Percentiles rank a stretch among this genome's conserved stretches.
These are phyloP conservation scores for Begonia peltatifolia DNA, from an alignment of 306 rosid species.

Conservation along the genomic window DNA sequence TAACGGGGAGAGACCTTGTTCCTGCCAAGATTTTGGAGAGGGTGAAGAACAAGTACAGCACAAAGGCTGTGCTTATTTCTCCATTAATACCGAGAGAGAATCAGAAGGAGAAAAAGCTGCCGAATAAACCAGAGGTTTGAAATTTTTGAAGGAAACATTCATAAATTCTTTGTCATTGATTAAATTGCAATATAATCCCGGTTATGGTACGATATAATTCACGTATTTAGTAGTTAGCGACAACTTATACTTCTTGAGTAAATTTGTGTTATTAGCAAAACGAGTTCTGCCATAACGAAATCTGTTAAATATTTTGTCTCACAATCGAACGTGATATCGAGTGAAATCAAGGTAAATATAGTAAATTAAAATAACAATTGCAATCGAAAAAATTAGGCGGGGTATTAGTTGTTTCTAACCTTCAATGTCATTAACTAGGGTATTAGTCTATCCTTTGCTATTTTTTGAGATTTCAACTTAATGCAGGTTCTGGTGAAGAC, in stretches of 20 bases:
- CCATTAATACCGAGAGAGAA: slow-evolving; percentile 26
- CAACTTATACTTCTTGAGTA: too few species aligned
- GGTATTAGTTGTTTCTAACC: too few species aligned
- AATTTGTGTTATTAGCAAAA: too few species aligned
- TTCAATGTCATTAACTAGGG: too few species aligned
- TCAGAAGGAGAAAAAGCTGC: slow-evolving; percentile 8
- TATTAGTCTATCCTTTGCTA: neutral
- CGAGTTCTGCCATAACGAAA: too few species aligned
- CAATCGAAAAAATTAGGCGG: too few species aligned
- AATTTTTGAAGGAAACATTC: neutral
- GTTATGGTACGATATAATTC: too few species aligned
- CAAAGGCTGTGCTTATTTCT: slow-evolving; percentile 44
- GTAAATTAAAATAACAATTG: too few species aligned
- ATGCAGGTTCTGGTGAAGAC: slow-evolving; percentile 22
- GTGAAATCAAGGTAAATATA: too few species aligned
- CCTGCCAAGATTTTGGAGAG: slow-evolving; percentile 41
- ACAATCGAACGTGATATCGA: too few species aligned
- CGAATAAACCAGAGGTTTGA: slow-evolving; percentile 23
- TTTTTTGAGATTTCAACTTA: neutral
- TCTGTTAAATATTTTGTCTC: too few species aligned
- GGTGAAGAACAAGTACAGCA: slow-evolving; percentile 41
- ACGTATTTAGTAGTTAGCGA: too few species aligned
- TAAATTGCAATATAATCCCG: neutral
- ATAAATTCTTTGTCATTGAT: neutral
- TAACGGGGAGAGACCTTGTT: slow-evolving; percentile 39